A percentile compares a stretch with the other conserved stretches of the same genome.
Evolutionary conservation across 176 grass and related monocot genomes (phyloP).

Genomic region (Calamus simplicifolius): DNA sequence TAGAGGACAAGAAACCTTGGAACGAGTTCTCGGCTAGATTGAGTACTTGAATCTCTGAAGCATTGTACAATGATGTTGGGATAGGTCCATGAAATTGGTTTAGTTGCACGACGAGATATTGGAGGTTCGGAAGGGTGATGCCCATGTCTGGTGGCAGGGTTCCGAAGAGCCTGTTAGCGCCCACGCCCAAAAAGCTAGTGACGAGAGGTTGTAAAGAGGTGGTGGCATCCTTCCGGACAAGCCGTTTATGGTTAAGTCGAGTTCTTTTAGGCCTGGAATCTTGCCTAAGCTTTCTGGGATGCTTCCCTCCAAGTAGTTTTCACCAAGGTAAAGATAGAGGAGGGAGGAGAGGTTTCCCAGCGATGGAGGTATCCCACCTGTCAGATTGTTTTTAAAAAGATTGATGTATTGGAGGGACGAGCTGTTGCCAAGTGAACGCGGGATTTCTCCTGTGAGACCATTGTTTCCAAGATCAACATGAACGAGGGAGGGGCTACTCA

Average conservation of each 20-base stretch:
- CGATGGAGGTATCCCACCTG: slow-evolving; percentile 27
- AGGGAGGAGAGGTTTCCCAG: slow-evolving; percentile 37
- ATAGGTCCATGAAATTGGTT: slow-evolving; percentile 20
- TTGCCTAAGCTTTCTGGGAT: slow-evolving; percentile 40
- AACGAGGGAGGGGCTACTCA: slow-evolving; percentile 26
- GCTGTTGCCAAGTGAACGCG: slow-evolving; percentile 25
- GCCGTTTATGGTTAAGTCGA: slow-evolving; percentile 24
- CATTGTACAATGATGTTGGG: slow-evolving; percentile 31
- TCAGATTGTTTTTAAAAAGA: slow-evolving; percentile 25
- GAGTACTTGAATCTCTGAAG: slow-evolving; percentile 20
- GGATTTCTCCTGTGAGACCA: slow-evolving; percentile 34
- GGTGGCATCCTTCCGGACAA: slow-evolving; percentile 25
- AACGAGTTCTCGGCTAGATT: slow-evolving; percentile 21
- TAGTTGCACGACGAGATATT: slow-evolving; percentile 9
- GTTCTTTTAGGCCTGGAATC: background rate
- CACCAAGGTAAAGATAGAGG: slow-evolving; percentile 10
- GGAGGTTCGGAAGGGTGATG: slow-evolving; percentile 27
- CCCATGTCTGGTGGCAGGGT: slow-evolving; percentile 32
- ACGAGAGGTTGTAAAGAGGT: slow-evolving; percentile 33
- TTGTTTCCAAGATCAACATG: slow-evolving; percentile 21
- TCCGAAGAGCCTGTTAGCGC: slow-evolving; percentile 22
- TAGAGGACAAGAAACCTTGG: slow-evolving; percentile 18
- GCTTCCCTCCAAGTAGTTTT: slow-evolving; percentile 30
- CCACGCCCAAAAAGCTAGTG: slow-evolving; percentile 27
- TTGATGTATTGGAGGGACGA: slow-evolving; percentile 14